Evolutionary conservation across 2,329 filamentous ascomycete genomes (phyloP).

Genomic region (Parasarocladium wereldwijsianum): DNA sequence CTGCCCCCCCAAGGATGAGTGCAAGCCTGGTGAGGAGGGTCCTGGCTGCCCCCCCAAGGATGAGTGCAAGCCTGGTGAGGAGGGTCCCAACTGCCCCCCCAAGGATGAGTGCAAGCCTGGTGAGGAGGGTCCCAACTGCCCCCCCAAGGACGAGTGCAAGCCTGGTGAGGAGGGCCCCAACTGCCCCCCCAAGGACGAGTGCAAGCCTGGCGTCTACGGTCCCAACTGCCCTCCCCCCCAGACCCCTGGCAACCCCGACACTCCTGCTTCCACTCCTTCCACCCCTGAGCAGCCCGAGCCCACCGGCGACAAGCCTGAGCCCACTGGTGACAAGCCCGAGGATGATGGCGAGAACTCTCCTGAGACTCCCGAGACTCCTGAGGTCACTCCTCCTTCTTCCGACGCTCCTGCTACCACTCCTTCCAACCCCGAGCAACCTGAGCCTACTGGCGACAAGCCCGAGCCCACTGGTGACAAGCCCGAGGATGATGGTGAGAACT

Average conservation of each 20-base stretch:
- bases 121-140: too few species aligned
- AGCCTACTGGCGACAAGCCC: background rate
- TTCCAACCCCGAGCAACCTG: too few species aligned
- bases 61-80: too few species aligned
- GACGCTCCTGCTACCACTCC: conserved; percentile 1
- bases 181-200: too few species aligned
- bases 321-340: conserved; percentile 3
- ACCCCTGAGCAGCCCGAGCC: conserved; percentile 1
- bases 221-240: too few species aligned
- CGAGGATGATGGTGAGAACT: conserved; percentile 3
- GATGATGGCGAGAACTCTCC: conserved; percentile 3
- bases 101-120: too few species aligned
- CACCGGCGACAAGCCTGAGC: conserved; percentile 1
- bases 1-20: background rate
- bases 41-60: background rate
- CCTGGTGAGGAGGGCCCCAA: too few species aligned
- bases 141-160: too few species aligned
- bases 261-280: conserved; percentile 4
- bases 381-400: conserved; percentile 6
- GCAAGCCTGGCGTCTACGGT: too few species aligned
- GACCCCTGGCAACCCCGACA: too few species aligned
- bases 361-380: conserved; percentile 5
- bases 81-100: too few species aligned
- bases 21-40: conserved; percentile 1
- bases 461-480: background rate